Evolutionary conservation across 202 grass and related monocot species (phyloP).

Genomic region (Panicum virgatum): DNA sequence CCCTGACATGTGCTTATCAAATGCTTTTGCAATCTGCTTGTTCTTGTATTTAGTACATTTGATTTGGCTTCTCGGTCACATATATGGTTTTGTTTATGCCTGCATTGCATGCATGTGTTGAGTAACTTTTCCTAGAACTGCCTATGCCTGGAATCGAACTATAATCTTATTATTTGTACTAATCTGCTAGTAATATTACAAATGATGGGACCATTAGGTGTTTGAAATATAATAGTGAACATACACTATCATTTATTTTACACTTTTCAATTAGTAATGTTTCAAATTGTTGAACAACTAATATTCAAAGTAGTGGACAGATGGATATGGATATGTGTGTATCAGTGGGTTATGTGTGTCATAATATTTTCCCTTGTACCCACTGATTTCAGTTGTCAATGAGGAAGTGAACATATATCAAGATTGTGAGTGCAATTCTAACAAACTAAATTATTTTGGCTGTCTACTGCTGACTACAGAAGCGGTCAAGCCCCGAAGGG

Average conservation of each 20-base stretch:
- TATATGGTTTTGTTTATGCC: no score
- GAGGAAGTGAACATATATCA: not conserved
- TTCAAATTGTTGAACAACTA: not conserved
- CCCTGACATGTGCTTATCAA: not conserved
- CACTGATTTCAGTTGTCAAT: not conserved
- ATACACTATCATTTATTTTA: no score
- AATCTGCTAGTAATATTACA: not conserved
- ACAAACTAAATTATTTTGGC: not conserved
- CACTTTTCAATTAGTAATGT: no score
- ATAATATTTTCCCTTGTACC: not conserved
- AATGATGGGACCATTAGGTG: not conserved
- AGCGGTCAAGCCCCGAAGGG: no score
- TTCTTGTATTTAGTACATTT: not conserved
- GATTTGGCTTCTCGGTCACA: not conserved
- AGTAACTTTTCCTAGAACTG: not conserved
- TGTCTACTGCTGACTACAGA: no score
- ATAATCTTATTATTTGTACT: not conserved
- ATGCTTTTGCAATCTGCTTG: not conserved
- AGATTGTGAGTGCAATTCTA: not conserved
- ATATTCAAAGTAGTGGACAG: not conserved
- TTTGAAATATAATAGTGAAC: not conserved
- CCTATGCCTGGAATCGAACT: not conserved
- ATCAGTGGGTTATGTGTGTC: not conserved
- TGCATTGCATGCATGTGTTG: no score
- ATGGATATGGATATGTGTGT: not conserved